Evolutionary conservation across 768 basidiomycete species (phyloP).

Genomic region (Suillus discolor): DNA sequence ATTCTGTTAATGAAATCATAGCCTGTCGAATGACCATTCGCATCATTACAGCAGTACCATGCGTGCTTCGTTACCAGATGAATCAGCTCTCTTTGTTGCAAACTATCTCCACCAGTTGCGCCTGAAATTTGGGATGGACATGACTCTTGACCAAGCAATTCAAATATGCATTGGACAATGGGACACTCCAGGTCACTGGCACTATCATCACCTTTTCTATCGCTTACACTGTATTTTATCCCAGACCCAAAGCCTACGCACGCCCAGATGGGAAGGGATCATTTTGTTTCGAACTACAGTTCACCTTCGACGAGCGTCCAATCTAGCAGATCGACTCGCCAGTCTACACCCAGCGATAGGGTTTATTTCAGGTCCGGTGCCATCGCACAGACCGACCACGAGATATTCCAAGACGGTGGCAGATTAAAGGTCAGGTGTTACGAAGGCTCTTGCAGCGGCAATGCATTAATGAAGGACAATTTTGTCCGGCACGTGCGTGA

Average conservation of each 20-base stretch:
- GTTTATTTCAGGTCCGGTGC: background rate
- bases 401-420: background rate
- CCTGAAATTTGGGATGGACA: background rate
- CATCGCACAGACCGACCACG: background rate
- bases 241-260: background rate
- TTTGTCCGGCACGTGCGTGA: conserved; percentile 5
- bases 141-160: background rate
- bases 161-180: background rate
- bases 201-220: background rate
- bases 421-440: background rate
- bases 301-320: background rate
- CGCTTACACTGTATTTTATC: background rate
- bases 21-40: background rate
- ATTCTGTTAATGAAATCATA: background rate
- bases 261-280: background rate
- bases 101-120: background rate
- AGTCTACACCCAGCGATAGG: background rate
- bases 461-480: conserved; percentile 5
- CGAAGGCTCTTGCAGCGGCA: background rate
- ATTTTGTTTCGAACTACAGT: background rate
- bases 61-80: background rate
- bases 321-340: background rate
- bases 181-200: background rate
- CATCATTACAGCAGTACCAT: background rate
- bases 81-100: background rate